Base-by-base conservation (phyloP, 148 eudicot genomes). In the Polygonum maritimum region DNA sequence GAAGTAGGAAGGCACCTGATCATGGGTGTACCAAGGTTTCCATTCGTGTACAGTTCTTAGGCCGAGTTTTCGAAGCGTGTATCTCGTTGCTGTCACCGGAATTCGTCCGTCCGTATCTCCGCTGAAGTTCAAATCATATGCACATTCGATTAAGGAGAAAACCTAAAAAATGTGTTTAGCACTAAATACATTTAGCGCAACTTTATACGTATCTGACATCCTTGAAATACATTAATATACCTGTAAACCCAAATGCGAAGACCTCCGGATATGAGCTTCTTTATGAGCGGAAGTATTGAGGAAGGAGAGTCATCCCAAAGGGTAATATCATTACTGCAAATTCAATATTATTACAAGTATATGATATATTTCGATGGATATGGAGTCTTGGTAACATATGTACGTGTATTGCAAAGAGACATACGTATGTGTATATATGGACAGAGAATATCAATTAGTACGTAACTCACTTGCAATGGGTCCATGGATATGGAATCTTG, bases 61-160 rank as follows among this genome's bases (percentile, higher is more conserved):
- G 14, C 92, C 83, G 16, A 93, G 91, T 75, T 91, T 91, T 60
- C 70, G 78, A 44, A 93, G 84, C 3, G 91, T 78, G 45, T 75
- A 86, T 76, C 98, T 87, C 9, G 98, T 91, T 36, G 92, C 75
- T n/a, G 97, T 93, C 52, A 91, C 97, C 7, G 97, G 97, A 38
- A 93, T 85, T 82, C 98, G 86, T 58, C 97, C 98, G 78, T 93
- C 98, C 0, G 87, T 88, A 73, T 93, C 98, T 1, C 98, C 98
- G 67, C 98, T 93, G 77, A 18, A 77, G 72, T 44, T 52, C 21
- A 70, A 54, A 22, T 39, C 40, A 39, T 5, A 39, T n/a, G n/a
- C 40, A 39, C 40, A 39, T 39, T 39, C 40, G 40, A 3, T 70
- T 48, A 2, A 39, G 40, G 3, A 39, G 40, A 39, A 39, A 39